Evolutionary conservation across 2,329 filamentous ascomycete genomes (phyloP), one percentile per base, ranked within the genome.

Genomic region (Colletotrichum sp.): DNA sequence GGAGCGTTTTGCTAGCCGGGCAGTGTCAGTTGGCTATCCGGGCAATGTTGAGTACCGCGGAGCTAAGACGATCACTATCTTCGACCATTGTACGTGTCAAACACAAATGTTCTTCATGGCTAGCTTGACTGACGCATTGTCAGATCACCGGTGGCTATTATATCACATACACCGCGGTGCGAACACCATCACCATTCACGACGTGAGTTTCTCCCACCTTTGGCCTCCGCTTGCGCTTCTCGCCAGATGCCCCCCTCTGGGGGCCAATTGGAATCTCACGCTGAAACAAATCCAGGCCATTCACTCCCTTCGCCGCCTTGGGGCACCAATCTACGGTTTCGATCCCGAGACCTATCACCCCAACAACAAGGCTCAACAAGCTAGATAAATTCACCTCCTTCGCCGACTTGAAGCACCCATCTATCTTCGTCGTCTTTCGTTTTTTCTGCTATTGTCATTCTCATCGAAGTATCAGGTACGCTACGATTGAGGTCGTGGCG

Each of bases 161-260:
- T 8, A 85, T 89, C 0, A 82, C 84, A 0, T 91, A 89, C 30
- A 93, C 65, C 81, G 88, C 0, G 83, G 86, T 0, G 84, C 89
- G 0, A 94, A 94, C 83, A 95, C 93, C 0, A 87, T 94, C 0
- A 93, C 91, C 0, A 86, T 91, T 0, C 83, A 86, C 0, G 93
- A 95, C 78, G 93, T 93, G 80, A 81, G 89, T 84, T 18, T 6
- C 52, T 56, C n/a, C 6, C 52, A 56, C 52, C 27, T n/a, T 61
- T 61, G 58, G 15, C 28, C n/a, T 30, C 18, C 4, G 25, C 25
- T 7, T 58, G 22, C 55, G 5, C 7, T 18, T 58, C 22, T 30
- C 25, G 28, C 18, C 30, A 18, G 58, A 27, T 25, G 25, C 15
- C 6, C 16, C n/a, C 18, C 28, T 22, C 22, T 22, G 48, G n/a